Percentiles rank a stretch among this genome's conserved stretches.
Evolutionary conservation across 2,329 filamentous ascomycete species (phyloP).

Genomic region (Chrysoporthe deuterocubensis): DNA sequence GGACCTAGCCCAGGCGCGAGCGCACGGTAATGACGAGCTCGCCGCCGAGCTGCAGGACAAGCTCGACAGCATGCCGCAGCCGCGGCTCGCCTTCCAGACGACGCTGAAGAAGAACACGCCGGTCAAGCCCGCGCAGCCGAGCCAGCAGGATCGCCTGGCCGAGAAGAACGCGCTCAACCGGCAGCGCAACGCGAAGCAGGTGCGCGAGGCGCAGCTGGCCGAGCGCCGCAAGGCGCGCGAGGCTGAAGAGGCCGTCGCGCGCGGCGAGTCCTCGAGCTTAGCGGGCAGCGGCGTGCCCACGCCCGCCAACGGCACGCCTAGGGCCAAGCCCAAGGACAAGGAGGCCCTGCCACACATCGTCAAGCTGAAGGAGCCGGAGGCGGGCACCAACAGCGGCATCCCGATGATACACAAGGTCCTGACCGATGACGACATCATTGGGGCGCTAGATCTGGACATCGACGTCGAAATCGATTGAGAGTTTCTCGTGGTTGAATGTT

Average conservation of each 20-base stretch:
- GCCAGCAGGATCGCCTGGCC: constrained; percentile 81
- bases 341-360: constrained; percentile 54
- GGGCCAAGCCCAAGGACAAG: constrained; percentile 46
- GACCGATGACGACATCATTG: constrained; percentile 92
- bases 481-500: background rate
- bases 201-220: constrained; percentile 87
- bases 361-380: constrained; percentile 57
- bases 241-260: constrained; percentile 60
- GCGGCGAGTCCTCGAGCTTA: constrained; percentile 55
- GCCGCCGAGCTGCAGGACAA: constrained; percentile 60
- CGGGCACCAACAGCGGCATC: constrained; percentile 61
- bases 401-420: constrained; percentile 77
- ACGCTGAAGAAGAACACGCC: constrained; percentile 60
- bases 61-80: constrained; percentile 65
- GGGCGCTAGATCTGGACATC: constrained; percentile 84
- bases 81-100: constrained; percentile 76
- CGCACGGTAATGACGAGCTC: constrained; percentile 63
- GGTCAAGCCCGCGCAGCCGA: constrained; percentile 51
- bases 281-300: constrained; percentile 55
- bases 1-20: constrained; percentile 68
- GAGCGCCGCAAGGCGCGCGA: constrained; percentile 70
- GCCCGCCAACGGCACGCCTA: constrained; percentile 58
- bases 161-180: constrained; percentile 85
- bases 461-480: constrained; percentile 77
- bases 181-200: constrained; percentile 80